Percentiles rank a stretch among this genome's conserved stretches.
These are phyloP conservation scores for Paramecium octaurelia DNA, from an alignment of 73 alveolate species.

Conservation along the genomic window DNA sequence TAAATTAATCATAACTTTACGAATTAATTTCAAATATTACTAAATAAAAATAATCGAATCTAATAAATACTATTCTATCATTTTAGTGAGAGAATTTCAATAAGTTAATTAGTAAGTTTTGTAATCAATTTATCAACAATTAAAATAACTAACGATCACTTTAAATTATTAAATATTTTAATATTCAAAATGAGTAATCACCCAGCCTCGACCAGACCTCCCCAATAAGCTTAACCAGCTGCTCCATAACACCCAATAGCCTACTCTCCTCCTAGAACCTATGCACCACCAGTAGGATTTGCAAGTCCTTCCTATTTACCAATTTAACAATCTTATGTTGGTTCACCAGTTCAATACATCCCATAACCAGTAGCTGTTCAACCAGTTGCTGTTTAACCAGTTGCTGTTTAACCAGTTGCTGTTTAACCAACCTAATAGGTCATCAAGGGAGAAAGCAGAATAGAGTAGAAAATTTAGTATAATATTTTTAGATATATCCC, in stretches of 20 bases:
- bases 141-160: neutral
- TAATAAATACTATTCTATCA: neutral
- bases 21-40: neutral
- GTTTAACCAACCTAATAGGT: neutral
- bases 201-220: neutral
- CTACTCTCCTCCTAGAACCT: neutral
- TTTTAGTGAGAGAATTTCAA: neutral
- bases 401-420: neutral
- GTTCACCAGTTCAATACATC: neutral
- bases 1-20: neutral
- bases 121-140: neutral
- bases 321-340: neutral
- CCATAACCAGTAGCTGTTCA: neutral
- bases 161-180: neutral
- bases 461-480: neutral
- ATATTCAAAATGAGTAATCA: neutral
- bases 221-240: neutral
- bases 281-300: neutral
- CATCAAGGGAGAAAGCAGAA: conserved; percentile 8
- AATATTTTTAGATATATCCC: neutral
- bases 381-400: neutral
- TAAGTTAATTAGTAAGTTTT: neutral
- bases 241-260: neutral
- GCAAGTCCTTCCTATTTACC: conserved; percentile 1
- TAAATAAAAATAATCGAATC: neutral